Base-by-base conservation (phyloP, 2,329 filamentous ascomycete species). In the Microdochium nivale region DNA sequence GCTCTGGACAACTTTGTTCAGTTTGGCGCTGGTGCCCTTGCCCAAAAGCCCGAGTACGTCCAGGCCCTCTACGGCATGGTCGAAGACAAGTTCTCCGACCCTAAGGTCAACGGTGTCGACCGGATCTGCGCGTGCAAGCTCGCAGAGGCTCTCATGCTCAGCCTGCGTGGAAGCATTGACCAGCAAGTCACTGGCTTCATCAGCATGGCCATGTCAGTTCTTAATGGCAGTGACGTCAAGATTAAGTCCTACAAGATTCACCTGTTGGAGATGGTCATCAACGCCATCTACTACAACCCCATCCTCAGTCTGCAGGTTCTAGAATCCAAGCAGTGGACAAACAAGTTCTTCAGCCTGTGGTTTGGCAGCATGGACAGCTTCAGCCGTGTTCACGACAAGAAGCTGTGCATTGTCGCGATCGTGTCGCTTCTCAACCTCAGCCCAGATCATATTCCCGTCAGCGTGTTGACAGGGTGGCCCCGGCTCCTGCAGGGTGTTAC, bases 301-400 rank as follows among this genome's bases (percentile, higher is more conserved):
- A 72, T 86, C 46, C 77, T 96, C 54, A 81, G 90, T 24, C 79
- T 99, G 23, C 86, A 90, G 55, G 83, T 96, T 35, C 79, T 99
- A n/a, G 94, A 99, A 72, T 73, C 78, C 50, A 92, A 95, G 63
- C 86, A 83, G 54, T 96, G 91, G 92, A 97, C 94, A 7, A 97
- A 97, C 72, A 95, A 95, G 66, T 99, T 99, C 74, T 99, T 99
- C 76, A 96, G 89, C 70, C 75, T 95, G 53, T 99, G 94, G 94
- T 99, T 99, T 69, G 89, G 89, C 43, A 95, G 86, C 72, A 99
- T 99, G 73, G 87, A 95, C 56, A 86, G 83, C 62, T 97, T 99
- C 73, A 88, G 83, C 50, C 82, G 94, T 43, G 94, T 99, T 2
- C 94, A 99, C 67, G 94, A 99, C 75, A 99, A 99, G 81, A 99